Evolutionary conservation across 768 basidiomycete species (phyloP).

Genomic region (Crepidotus variabilis): DNA sequence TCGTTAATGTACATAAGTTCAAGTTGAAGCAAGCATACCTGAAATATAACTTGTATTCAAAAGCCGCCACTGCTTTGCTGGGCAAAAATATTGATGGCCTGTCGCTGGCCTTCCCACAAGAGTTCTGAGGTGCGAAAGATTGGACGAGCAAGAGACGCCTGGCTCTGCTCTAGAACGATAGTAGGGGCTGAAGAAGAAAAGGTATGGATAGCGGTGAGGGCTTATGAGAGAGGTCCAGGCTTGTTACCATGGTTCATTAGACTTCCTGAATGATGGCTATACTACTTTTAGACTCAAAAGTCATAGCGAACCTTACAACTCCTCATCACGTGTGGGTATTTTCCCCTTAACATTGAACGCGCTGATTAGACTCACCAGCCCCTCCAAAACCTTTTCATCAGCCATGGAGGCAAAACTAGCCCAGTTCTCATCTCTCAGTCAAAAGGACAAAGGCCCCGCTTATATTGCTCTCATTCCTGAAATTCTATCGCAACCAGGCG

Average conservation of each 20-base stretch:
- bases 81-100: no score
- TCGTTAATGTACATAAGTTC: no score
- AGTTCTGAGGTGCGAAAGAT: conserved; percentile 3
- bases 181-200: neutral
- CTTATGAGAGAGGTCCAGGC: neutral
- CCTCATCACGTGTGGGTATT: neutral
- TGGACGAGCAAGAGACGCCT: conserved; percentile 10
- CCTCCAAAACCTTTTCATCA: neutral
- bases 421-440: conserved; percentile 58
- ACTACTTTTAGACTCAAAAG: neutral
- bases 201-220: neutral
- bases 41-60: no score
- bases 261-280: no score
- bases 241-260: neutral
- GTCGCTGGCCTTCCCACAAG: no score
- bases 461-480: conserved; percentile 69
- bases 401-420: conserved; percentile 65
- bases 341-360: neutral
- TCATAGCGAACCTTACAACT: neutral
- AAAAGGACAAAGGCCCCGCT: conserved; percentile 83
- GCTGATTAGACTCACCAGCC: neutral
- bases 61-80: no score
- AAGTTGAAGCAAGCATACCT: no score
- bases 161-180: conserved; percentile 5
- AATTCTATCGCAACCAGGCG: conserved; percentile 51